These are phyloP conservation scores for Penicillium lividum DNA, from an alignment of 495 filamentous ascomycete genomes.

Conservation along the genomic window DNA sequence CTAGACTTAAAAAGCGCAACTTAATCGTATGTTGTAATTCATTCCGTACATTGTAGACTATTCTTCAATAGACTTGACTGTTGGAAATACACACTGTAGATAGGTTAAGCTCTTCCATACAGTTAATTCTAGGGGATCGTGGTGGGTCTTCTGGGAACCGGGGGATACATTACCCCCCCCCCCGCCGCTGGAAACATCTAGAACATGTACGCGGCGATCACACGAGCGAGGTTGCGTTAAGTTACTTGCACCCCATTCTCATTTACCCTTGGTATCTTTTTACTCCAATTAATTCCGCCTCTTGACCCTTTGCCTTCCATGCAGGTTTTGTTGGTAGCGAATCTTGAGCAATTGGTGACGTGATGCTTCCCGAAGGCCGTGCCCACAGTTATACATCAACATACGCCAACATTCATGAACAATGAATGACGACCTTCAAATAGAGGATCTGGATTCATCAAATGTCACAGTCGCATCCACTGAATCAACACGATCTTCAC, in stretches of 20 bases:
- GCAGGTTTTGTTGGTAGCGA: neutral
- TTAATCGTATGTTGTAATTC: too few relatives aligned
- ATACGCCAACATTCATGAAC: neutral
- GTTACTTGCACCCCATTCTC: neutral
- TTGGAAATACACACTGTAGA: too few relatives aligned
- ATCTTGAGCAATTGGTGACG: conserved; percentile 13
- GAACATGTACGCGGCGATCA: conserved; percentile 19
- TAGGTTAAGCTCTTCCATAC: too few relatives aligned
- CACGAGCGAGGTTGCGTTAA: neutral
- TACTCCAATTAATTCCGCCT: neutral
- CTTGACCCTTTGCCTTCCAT: conserved; percentile 5
- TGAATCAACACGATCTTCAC: neutral
- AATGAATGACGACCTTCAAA: conserved; percentile 5
- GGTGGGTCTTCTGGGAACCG: conserved; percentile 1
- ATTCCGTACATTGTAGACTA: too few relatives aligned
- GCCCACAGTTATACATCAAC: neutral
- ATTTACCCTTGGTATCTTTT: neutral
- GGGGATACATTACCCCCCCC: conserved; percentile 14
- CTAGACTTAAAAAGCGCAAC: too few relatives aligned
- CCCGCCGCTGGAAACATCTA: conserved; percentile 32
- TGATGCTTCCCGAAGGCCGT: conserved; percentile 5
- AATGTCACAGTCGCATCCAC: neutral
- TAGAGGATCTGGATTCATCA: neutral
- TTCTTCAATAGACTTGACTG: too few relatives aligned
- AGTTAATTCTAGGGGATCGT: neutral